Evolutionary conservation across 2,329 filamentous ascomycete species (phyloP).

Genomic region (Trichophyton schoenleinii): DNA sequence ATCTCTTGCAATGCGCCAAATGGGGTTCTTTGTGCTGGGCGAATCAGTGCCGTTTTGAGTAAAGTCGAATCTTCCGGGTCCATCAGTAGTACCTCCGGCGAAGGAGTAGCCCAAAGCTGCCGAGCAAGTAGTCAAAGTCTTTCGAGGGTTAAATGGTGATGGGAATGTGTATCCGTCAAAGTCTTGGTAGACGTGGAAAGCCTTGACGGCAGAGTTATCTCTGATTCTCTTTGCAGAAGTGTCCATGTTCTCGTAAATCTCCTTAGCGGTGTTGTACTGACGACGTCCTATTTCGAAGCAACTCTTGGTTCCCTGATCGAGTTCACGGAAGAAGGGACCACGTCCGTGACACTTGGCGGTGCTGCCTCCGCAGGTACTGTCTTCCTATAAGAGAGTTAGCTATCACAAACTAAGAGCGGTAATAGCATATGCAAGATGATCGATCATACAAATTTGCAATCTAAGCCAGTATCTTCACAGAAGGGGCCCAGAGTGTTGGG

Average conservation of each 20-base stretch:
- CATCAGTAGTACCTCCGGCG: slow-evolving; percentile 82
- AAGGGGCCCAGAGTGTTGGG: slow-evolving; percentile 80
- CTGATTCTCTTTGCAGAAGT: slow-evolving; percentile 31
- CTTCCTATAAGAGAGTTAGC: slow-evolving; percentile 38
- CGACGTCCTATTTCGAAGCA: slow-evolving; percentile 39
- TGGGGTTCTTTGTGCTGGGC: slow-evolving; percentile 56
- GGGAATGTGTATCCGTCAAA: slow-evolving; percentile 63
- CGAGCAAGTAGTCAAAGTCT: slow-evolving; percentile 55
- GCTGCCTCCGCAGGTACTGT: slow-evolving; percentile 59
- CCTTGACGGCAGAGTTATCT: slow-evolving; percentile 55
- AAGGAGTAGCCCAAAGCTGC: slow-evolving; percentile 87
- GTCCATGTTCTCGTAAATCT: slow-evolving; percentile 46
- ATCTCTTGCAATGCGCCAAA: slow-evolving; percentile 67
- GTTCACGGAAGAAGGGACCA: slow-evolving; percentile 33
- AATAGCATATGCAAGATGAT: not conserved
- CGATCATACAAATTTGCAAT: slow-evolving; percentile 26
- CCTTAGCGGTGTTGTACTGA: slow-evolving; percentile 33
- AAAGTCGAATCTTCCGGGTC: slow-evolving; percentile 85
- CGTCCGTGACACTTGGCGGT: slow-evolving; percentile 35
- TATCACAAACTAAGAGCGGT: not conserved
- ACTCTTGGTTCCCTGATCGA: slow-evolving; percentile 37
- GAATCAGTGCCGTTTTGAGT: slow-evolving; percentile 68
- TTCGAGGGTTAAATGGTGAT: slow-evolving; percentile 54
- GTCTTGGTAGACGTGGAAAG: slow-evolving; percentile 76
- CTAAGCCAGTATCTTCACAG: slow-evolving; percentile 65